phyloP scores from a whole-genome alignment of 495 filamentous ascomycete species.

The Hamigera avellanea region DNA sequence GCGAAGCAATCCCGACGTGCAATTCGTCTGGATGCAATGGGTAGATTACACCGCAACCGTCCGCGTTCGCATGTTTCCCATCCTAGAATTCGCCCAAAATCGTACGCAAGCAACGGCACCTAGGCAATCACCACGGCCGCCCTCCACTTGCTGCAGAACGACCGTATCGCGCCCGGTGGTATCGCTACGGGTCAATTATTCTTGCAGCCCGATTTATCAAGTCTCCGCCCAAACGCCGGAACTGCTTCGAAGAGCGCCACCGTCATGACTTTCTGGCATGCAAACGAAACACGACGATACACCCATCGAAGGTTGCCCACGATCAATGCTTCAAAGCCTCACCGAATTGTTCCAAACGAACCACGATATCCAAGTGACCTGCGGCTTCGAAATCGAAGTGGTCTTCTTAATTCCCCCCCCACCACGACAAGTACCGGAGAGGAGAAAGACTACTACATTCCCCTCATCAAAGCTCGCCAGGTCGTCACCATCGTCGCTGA shows the following conservation, averaged over 20 bases:
- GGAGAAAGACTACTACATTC: too few species aligned
- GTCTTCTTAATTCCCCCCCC: conserved; percentile 42
- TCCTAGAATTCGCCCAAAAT: conserved; percentile 51
- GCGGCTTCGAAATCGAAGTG: conserved; percentile 81
- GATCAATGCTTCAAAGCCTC: conserved; percentile 42
- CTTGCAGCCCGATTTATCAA: conserved; percentile 48
- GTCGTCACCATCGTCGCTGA: conserved; percentile 42
- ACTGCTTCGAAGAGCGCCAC: conserved; percentile 36
- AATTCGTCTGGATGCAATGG: conserved; percentile 65
- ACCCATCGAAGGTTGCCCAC: conserved; percentile 38
- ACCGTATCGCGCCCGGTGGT: conserved; percentile 22
- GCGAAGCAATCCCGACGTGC: conserved; percentile 19
- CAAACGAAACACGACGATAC: conserved; percentile 20
- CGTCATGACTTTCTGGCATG: conserved; percentile 45
- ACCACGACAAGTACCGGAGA: too few species aligned
- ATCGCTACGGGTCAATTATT: conserved; percentile 45
- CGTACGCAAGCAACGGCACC: conserved; percentile 36
- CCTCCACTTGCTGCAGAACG: conserved; percentile 44
- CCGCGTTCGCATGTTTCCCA: conserved; percentile 59
- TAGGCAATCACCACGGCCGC: conserved; percentile 45
- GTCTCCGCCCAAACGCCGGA: conserved; percentile 41
- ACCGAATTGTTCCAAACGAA: conserved; percentile 30
- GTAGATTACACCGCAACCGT: conserved; percentile 63
- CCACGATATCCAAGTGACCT: conserved; percentile 38
- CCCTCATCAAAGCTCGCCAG: conserved; percentile 58